Evolutionary conservation across 73 alveolate species (phyloP).

Genomic region (Breviolum minutum): DNA sequence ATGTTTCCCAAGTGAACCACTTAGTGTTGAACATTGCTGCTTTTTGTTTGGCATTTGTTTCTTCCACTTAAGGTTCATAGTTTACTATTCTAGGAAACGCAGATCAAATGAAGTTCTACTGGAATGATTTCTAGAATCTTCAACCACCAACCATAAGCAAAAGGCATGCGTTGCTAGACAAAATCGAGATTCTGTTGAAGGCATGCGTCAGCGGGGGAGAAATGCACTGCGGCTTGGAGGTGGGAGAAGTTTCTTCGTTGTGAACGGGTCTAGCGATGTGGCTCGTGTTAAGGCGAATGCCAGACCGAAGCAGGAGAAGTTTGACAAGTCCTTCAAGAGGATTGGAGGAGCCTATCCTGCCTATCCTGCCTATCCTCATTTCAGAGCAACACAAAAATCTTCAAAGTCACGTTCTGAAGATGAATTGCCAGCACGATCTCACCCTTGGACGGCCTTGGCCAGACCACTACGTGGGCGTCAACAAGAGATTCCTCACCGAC

Average conservation of each 20-base stretch:
- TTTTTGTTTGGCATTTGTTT: neutral
- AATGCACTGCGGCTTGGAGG: slow-evolving; percentile 55
- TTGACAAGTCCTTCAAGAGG: neutral
- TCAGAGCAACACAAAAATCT: neutral
- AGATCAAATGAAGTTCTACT: no score
- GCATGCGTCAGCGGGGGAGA: slow-evolving; percentile 39
- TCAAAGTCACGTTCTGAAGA: neutral
- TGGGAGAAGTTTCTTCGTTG: neutral
- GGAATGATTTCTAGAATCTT: no score
- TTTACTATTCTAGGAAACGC: neutral
- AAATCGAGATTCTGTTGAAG: neutral
- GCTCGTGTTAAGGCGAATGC: neutral
- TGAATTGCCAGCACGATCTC: neutral
- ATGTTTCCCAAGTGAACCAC: neutral
- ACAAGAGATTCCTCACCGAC: neutral
- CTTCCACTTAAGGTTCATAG: neutral
- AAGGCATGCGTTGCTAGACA: no score
- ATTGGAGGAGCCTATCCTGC: slow-evolving; percentile 7
- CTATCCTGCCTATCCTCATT: no score
- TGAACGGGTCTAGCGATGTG: neutral
- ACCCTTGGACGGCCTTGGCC: neutral
- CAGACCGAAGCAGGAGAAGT: slow-evolving; percentile 23
- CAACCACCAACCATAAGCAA: no score
- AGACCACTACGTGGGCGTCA: slow-evolving; percentile 23
- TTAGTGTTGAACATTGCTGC: neutral